A percentile compares a stretch with the other conserved stretches of the same genome.
These are phyloP conservation scores for Sordaria brevicollis DNA, from an alignment of 495 filamentous ascomycete species.

Conservation along the genomic window DNA sequence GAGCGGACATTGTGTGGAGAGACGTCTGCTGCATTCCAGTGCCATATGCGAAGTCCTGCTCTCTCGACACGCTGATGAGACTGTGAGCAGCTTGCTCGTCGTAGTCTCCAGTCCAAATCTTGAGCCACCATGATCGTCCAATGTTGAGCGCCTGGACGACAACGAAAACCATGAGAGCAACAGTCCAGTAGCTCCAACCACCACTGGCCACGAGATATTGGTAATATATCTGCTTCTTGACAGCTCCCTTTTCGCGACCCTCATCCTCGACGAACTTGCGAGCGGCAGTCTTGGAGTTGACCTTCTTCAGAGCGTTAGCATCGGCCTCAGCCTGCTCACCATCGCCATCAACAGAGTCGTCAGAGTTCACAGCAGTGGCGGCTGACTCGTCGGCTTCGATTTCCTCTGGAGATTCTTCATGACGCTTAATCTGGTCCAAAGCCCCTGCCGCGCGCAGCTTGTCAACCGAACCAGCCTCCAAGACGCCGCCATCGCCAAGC, in stretches of 20 bases:
- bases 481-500: conserved; percentile 54
- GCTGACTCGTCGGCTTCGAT: conserved; percentile 33
- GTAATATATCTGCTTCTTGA: conserved; percentile 52
- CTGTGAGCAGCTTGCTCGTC: conserved; percentile 14
- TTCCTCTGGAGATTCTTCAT: conserved; percentile 36
- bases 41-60: conserved; percentile 23
- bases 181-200: conserved; percentile 50
- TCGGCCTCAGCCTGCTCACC: conserved; percentile 15
- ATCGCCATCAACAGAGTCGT: conserved; percentile 18
- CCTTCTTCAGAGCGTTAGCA: conserved; percentile 31
- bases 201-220: conserved; percentile 57
- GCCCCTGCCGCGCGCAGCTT: conserved; percentile 46
- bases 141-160: conserved; percentile 40
- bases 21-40: conserved; percentile 29
- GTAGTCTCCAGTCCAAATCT: conserved; percentile 51
- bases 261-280: conserved; percentile 71
- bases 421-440: conserved; percentile 49
- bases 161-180: conserved; percentile 43
- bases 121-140: conserved; percentile 57
- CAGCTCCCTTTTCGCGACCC: conserved; percentile 51
- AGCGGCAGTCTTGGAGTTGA: conserved; percentile 27
- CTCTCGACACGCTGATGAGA: conserved; percentile 7
- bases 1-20: conserved; percentile 17
- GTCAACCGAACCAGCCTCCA: conserved; percentile 49
- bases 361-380: conserved; percentile 37